Percentiles rank a stretch among this genome's conserved stretches.
Conservation (phyloP, 371 early-diverging fungal genomes). For the Umbelopsis sp. region DNA sequence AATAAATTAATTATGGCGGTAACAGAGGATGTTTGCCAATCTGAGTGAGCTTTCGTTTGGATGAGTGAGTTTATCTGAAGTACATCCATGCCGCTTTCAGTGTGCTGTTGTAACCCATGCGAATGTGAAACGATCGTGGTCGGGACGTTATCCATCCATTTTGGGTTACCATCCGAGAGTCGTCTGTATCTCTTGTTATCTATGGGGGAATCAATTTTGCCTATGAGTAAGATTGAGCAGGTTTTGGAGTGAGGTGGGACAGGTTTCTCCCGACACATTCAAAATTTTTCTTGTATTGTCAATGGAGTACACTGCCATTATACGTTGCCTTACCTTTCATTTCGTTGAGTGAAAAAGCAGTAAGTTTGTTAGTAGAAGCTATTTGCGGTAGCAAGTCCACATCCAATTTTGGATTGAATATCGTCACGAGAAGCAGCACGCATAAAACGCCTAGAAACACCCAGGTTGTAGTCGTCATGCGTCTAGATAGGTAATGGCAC, state of each 20-base stretch:
- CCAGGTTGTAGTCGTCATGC: not conserved
- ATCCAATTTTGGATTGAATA: slow-evolving; percentile 1
- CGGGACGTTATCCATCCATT: slow-evolving; percentile 6
- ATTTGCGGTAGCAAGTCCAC: not conserved
- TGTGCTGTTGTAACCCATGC: not conserved
- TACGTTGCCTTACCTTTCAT: not conserved
- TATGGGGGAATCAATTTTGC: not conserved
- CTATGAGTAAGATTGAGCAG: not conserved
- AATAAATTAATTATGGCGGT: slow-evolving; percentile 36
- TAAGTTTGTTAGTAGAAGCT: not conserved
- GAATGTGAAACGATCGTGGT: not conserved
- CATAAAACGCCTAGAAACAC: not conserved
- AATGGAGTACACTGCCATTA: no score
- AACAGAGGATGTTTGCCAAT: slow-evolving; percentile 34
- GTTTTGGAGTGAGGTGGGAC: slow-evolving; percentile 16
- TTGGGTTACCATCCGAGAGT: not conserved
- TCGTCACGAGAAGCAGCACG: not conserved
- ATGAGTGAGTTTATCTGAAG: slow-evolving; percentile 19
- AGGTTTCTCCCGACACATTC: not conserved
- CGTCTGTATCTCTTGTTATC: not conserved
- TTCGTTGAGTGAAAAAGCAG: not conserved
- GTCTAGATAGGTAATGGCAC: not conserved
- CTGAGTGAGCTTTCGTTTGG: slow-evolving; percentile 37
- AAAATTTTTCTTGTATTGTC: no score
- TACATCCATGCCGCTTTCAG: not conserved